phyloP scores from a whole-genome alignment of 2,329 filamentous ascomycete genomes.

The Talaromyces sp. region DNA sequence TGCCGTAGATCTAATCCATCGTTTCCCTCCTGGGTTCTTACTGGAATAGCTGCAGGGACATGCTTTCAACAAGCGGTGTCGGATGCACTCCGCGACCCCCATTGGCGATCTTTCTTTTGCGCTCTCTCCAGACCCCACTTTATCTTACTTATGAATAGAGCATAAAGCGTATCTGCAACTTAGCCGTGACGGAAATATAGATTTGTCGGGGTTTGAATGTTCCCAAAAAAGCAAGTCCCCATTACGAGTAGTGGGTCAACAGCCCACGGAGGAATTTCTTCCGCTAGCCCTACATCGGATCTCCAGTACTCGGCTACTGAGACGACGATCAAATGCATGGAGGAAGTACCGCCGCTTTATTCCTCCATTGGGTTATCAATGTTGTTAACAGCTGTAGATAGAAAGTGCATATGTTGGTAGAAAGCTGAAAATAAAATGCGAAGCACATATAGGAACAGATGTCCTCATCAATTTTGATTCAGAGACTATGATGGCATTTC shows the following conservation, averaged over 20 bases:
- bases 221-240: background rate
- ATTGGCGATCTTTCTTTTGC: background rate
- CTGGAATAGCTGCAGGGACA: background rate
- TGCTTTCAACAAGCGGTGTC: background rate
- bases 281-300: background rate
- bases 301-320: background rate
- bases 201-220: background rate
- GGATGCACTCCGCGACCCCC: background rate
- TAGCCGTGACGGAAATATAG: background rate
- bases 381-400: too few relatives aligned
- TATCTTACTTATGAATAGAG: background rate
- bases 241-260: background rate
- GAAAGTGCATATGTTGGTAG: too few relatives aligned
- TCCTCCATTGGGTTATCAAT: background rate
- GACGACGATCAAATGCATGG: background rate
- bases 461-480: background rate
- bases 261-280: background rate
- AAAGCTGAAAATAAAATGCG: background rate
- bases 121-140: background rate
- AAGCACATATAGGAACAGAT: background rate
- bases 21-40: background rate
- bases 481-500: too few relatives aligned
- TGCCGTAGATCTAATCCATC: background rate
- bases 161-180: background rate
- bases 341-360: background rate